phyloP scores from a whole-genome alignment of 495 filamentous ascomycete genomes.

The Aspergillus steynii region DNA sequence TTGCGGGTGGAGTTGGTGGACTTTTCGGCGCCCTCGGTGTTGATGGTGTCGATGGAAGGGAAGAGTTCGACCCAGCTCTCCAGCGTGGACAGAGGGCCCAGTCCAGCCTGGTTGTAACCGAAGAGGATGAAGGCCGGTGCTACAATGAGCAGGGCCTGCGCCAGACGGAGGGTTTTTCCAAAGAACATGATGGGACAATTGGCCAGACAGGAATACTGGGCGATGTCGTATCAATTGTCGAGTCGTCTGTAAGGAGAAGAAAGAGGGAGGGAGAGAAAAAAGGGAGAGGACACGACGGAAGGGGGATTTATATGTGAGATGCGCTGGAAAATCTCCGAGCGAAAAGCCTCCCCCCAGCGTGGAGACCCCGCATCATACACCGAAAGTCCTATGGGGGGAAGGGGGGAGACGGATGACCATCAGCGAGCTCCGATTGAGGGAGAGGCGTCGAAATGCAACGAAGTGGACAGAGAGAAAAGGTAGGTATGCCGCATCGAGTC shows the following conservation, averaged over 20 bases:
- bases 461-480: not conserved
- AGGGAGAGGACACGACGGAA: not conserved
- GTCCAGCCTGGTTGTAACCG: constrained; percentile 37
- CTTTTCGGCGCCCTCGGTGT: constrained; percentile 26
- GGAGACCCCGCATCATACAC: constrained; percentile 14
- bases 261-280: not conserved
- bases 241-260: not conserved
- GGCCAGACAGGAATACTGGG: too few species aligned
- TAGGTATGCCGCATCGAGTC: not conserved
- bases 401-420: not conserved
- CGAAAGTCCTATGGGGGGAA: not conserved
- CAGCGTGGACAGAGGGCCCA: constrained; percentile 29
- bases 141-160: constrained; percentile 36
- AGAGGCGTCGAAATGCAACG: not conserved
- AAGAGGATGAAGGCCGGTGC: constrained; percentile 39
- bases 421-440: not conserved
- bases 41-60: constrained; percentile 36
- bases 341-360: not conserved
- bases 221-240: not conserved
- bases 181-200: not conserved
- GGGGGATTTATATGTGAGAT: not conserved
- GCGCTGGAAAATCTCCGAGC: not conserved
- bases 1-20: constrained; percentile 33
- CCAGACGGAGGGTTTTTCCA: constrained; percentile 20
- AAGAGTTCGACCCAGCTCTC: constrained; percentile 31